Conservation (phyloP, 169 alveolate species). For the Amoebophrya sp. region DNA sequence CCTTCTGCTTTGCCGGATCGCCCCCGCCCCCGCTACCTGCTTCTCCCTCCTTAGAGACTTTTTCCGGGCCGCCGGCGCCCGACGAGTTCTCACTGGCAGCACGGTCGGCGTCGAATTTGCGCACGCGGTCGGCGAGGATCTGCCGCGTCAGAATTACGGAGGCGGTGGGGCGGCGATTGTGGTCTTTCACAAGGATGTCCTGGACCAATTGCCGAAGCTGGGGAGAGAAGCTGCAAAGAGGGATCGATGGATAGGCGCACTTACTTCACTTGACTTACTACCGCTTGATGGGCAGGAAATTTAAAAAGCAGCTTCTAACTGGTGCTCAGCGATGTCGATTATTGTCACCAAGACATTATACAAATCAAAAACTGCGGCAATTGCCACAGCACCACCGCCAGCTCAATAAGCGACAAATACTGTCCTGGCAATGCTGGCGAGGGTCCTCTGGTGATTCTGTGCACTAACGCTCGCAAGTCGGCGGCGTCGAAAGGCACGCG, state of each 20-base stretch:
- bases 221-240: not conserved
- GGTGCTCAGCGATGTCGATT: too few species aligned
- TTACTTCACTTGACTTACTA: not conserved
- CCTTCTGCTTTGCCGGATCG: not conserved
- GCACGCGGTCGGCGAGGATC: constrained; percentile 5
- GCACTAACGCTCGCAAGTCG: too few species aligned
- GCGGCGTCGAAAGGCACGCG: constrained; percentile 53
- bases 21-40: too few species aligned
- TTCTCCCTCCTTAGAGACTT: not conserved
- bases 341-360: not conserved
- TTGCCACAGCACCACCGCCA: not conserved
- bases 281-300: not conserved
- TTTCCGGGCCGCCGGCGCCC: not conserved
- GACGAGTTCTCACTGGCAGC: too few species aligned
- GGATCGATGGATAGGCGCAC: not conserved
- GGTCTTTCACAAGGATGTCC: not conserved
- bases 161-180: not conserved
- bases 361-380: not conserved
- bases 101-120: not conserved
- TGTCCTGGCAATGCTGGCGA: not conserved
- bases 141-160: not conserved
- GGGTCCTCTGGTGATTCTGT: not conserved
- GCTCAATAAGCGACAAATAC: not conserved
- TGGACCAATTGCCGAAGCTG: not conserved
- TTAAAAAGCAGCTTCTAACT: not conserved